These are phyloP conservation scores for Boletus tylopilopsis DNA, from an alignment of 768 basidiomycete species.

Conservation along the genomic window DNA sequence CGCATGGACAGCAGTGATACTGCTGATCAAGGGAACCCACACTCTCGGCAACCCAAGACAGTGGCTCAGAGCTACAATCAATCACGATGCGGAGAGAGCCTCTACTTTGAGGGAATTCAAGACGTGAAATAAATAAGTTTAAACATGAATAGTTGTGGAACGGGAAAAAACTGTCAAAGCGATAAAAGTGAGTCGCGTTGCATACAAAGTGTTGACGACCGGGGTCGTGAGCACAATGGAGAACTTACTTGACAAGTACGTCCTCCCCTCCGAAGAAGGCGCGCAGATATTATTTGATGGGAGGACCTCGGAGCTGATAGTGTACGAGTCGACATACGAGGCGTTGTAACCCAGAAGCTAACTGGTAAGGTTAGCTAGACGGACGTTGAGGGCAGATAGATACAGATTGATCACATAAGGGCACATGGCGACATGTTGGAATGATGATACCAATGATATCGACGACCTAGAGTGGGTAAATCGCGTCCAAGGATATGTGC, in stretches of 20 bases:
- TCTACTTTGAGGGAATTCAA: neutral
- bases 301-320: neutral
- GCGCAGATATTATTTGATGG: no score
- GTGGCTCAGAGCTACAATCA: neutral
- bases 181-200: slow-evolving; percentile 8
- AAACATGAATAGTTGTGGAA: slow-evolving; percentile 7
- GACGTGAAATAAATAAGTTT: slow-evolving; percentile 1
- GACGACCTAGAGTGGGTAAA: neutral
- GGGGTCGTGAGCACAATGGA: slow-evolving; percentile 2
- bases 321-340: neutral
- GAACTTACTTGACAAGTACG: slow-evolving; percentile 9
- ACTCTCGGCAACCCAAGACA: neutral
- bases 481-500: no score
- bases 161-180: slow-evolving; percentile 12
- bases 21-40: neutral
- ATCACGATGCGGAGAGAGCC: neutral
- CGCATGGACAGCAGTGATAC: neutral
- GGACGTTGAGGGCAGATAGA: slow-evolving; percentile 5
- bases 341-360: no score
- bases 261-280: neutral
- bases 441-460: neutral
- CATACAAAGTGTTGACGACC: neutral
- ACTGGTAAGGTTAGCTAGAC: neutral
- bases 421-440: slow-evolving; percentile 10
- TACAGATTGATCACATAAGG: slow-evolving; percentile 11